phyloP scores from a whole-genome alignment of 306 rosid genomes.

The Quillaja saponaria region DNA sequence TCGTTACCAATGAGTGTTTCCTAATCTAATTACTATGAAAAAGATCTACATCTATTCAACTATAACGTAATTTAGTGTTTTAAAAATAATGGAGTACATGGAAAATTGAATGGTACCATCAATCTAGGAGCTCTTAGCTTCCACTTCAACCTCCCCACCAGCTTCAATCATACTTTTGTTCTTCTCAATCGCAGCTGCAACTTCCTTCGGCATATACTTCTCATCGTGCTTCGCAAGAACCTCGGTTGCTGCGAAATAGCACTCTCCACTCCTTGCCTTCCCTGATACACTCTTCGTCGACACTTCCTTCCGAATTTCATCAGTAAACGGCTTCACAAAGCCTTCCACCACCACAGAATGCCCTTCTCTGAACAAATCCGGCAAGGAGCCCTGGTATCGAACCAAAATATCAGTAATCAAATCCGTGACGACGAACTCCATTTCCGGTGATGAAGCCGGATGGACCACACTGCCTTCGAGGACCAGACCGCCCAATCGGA shows the following conservation, averaged over 20 bases:
- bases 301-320: constrained; percentile 52
- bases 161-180: constrained; percentile 71
- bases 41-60: constrained; percentile 20
- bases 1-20: constrained; percentile 20
- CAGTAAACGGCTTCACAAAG: constrained; percentile 74
- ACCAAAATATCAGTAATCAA: constrained; percentile 82
- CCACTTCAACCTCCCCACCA: constrained; percentile 28
- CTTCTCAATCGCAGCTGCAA: constrained; percentile 85
- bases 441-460: constrained; percentile 67
- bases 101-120: constrained; percentile 34
- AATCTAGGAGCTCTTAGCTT: constrained; percentile 35
- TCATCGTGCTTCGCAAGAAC: constrained; percentile 95
- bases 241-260: constrained; percentile 71
- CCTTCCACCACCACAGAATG: constrained; percentile 94
- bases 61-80: constrained; percentile 18
- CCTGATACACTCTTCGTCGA: constrained; percentile 59
- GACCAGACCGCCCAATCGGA: constrained; percentile 86
- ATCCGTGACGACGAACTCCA: constrained; percentile 88
- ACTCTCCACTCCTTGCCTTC: constrained; percentile 70
- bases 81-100: constrained; percentile 5
- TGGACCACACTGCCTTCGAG: constrained; percentile 86
- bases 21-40: constrained; percentile 34
- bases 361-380: constrained; percentile 89
- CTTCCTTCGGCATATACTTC: constrained; percentile 89
- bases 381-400: constrained; percentile 70